Evolutionary conservation across 176 grass and related monocot species (phyloP).

Genomic region (Avena eriantha): DNA sequence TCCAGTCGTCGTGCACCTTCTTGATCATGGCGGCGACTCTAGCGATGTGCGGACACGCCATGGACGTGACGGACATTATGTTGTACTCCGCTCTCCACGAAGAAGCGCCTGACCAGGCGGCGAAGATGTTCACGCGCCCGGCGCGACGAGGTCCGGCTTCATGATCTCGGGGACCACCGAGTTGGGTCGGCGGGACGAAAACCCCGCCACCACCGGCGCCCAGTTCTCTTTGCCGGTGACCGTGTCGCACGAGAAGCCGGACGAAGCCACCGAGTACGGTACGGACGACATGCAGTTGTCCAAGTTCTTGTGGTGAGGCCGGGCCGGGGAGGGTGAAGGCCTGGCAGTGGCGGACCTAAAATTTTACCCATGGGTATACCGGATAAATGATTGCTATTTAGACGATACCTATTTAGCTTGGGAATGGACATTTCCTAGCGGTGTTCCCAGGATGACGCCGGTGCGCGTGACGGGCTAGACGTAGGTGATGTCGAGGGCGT

Average conservation of each 20-base stretch:
- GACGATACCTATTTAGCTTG: too few species aligned
- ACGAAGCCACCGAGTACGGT: neutral
- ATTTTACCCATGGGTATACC: too few species aligned
- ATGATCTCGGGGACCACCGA: neutral
- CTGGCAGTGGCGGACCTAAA: too few species aligned
- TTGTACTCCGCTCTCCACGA: slow-evolving; percentile 37
- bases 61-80: slow-evolving; percentile 62
- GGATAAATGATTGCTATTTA: too few species aligned
- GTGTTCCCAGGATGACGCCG: too few species aligned
- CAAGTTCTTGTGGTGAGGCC: neutral
- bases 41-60: slow-evolving; percentile 62
- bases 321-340: neutral
- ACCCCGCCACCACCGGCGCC: neutral
- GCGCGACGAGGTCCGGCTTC: neutral
- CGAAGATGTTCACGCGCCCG: neutral
- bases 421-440: too few species aligned
- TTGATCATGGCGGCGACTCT: slow-evolving; percentile 54
- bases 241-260: neutral
- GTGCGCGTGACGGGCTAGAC: too few species aligned
- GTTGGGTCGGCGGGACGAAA: neutral
- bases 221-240: neutral
- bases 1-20: slow-evolving; percentile 24
- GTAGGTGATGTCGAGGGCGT: too few species aligned
- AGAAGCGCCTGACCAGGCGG: neutral
- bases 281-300: neutral